phyloP scores from a whole-genome alignment of 495 filamentous ascomycete genomes.

The Rostrohypoxylon terebratum region DNA sequence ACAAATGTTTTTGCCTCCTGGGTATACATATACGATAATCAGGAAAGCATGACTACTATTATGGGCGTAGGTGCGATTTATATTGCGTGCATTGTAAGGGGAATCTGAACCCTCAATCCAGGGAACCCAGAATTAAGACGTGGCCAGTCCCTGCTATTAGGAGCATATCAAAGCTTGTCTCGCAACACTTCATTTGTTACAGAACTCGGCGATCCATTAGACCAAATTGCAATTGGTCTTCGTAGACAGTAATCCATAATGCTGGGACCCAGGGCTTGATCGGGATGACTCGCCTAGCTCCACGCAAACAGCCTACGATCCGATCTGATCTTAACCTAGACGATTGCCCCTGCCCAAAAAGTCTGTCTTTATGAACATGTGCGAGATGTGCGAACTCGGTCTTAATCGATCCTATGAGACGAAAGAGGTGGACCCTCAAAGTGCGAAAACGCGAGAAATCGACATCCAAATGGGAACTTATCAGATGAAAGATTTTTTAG shows the following conservation, averaged over 20 bases:
- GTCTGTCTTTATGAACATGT: neutral
- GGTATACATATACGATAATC: too few species aligned
- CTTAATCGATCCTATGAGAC: neutral
- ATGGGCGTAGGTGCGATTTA: too few species aligned
- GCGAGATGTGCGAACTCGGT: neutral
- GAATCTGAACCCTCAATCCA: neutral
- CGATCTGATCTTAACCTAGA: neutral
- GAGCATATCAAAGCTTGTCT: neutral
- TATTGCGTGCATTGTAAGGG: neutral
- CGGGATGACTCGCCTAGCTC: neutral
- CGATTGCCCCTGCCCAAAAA: neutral
- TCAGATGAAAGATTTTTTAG: neutral
- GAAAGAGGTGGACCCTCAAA: neutral
- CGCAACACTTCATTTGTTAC: neutral
- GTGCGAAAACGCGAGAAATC: neutral
- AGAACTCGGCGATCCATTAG: neutral
- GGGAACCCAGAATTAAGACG: neutral
- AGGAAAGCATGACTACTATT: too few species aligned
- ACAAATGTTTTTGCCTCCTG: too few species aligned
- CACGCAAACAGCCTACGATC: constrained; percentile 1
- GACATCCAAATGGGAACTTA: neutral
- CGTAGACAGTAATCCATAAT: neutral
- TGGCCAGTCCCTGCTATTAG: neutral
- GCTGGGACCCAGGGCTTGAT: neutral
- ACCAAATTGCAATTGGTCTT: neutral